Conservation (phyloP, 768 basidiomycete species). For the Lactarius sanguifluus region DNA sequence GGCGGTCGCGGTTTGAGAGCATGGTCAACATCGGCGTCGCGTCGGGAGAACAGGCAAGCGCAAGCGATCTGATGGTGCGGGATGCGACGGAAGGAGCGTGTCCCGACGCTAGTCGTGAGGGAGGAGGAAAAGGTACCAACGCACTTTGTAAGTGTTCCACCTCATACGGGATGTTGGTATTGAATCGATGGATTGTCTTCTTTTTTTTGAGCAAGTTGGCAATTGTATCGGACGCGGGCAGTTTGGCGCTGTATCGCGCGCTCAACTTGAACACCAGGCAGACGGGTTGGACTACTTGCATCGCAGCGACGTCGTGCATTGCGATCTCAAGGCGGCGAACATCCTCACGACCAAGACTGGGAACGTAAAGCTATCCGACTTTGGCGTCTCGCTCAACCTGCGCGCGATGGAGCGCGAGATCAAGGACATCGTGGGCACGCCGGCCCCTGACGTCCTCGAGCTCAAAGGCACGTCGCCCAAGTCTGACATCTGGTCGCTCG, state of each 20-base stretch:
- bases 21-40: constrained; percentile 62
- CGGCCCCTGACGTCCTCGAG: constrained; percentile 98
- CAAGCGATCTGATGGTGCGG: constrained; percentile 63
- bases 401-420: constrained; percentile 84
- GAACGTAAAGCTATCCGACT: constrained; percentile 92
- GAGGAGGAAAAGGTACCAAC: constrained; percentile 79
- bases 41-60: constrained; percentile 48
- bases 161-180: constrained; percentile 89
- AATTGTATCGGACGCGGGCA: constrained; percentile 97
- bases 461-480: constrained; percentile 91
- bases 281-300: constrained; percentile 95
- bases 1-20: constrained; percentile 68
- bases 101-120: constrained; percentile 65
- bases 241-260: constrained; percentile 94
- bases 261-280: constrained; percentile 92
- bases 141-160: constrained; percentile 59
- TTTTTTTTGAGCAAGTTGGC: constrained; percentile 76
- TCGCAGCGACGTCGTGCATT: constrained; percentile 86
- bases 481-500: constrained; percentile 95
- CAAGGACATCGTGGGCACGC: constrained; percentile 88
- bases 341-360: constrained; percentile 98
- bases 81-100: constrained; percentile 65
- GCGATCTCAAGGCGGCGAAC: constrained; percentile 97
- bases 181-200: not conserved
- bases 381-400: constrained; percentile 95